Percentiles rank a stretch among this genome's conserved stretches.
Evolutionary conservation across 345 rosid species (phyloP).

Genomic region (Hibiscus mutabilis): DNA sequence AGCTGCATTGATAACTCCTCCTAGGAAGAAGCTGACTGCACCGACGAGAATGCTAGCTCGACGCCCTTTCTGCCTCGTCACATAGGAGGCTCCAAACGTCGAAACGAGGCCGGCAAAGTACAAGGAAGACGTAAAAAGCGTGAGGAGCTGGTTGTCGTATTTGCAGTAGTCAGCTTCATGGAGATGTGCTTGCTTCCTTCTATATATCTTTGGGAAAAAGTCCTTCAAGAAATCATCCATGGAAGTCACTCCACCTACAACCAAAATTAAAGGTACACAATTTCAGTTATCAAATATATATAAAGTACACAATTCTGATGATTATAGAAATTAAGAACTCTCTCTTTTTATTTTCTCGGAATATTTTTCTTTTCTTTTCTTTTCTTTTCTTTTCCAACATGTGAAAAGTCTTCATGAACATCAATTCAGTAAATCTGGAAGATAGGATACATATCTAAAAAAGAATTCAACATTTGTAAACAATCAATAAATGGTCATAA

Average conservation of each 20-base stretch:
- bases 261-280: neutral
- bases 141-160: conserved; percentile 72
- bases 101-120: conserved; percentile 79
- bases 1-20: conserved; percentile 63
- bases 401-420: too few species aligned
- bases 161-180: conserved; percentile 94
- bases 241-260: conserved; percentile 87
- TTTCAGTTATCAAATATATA: too few species aligned
- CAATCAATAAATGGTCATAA: too few species aligned
- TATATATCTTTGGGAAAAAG: conserved; percentile 63
- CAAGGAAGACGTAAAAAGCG: conserved; percentile 80
- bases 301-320: too few species aligned
- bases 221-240: conserved; percentile 92
- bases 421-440: too few species aligned
- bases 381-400: too few species aligned
- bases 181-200: conserved; percentile 59
- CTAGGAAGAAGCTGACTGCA: conserved; percentile 66
- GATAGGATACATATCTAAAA: too few species aligned
- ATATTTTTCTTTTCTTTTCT: too few species aligned
- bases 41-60: conserved; percentile 72
- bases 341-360: too few species aligned
- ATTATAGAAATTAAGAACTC: too few species aligned
- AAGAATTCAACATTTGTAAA: too few species aligned
- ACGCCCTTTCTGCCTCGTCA: conserved; percentile 59
- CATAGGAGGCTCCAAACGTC: conserved; percentile 68